Evolutionary conservation across 495 filamentous ascomycete species (phyloP), one percentile per base, ranked within the genome.

Genomic region (Echria macrotheca): DNA sequence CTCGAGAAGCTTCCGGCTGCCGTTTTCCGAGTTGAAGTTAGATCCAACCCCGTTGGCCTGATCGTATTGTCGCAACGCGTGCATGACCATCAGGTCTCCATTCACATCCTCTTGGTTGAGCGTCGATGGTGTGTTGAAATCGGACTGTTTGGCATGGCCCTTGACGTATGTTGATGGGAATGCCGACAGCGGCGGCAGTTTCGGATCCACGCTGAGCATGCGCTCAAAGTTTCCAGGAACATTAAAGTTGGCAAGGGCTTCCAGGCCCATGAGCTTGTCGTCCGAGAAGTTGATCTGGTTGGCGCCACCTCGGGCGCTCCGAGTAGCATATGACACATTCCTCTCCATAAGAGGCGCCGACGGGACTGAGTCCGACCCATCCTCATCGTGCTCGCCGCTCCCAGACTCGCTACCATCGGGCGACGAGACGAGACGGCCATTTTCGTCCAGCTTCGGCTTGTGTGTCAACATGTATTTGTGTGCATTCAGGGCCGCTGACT

Each of bases 301-400:
- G 45, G 76, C 75, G 31, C 73, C 81, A 10, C 72, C 76, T 25
- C 83, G 77, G 3, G 81, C 87, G 41, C 84, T 87, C 10, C 86
- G 80, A 9, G 86, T 90, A 12, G 81, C 79, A 54, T 89, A 85
- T 31, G 83, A 86, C 23, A 78, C 78, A 14, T 84, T 82, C 4
- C 85, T 76, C 42, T 85, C 83, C 85, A 89, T 89, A 51, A 73
- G 74, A 1, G 77, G 72, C 0, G 83, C 83, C 7, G 75, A 73
- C 0, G 78, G 66, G 14, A 69, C 69, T 8, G 69, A 69, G n/a
- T 75, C 72, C 15, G 61, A 53, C 19, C 71, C 70, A 33, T 73
- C 70, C 19, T 63, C 56, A 8, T 73, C 68, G 5, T 71, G 65
- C 18, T 76, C 69, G 33, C 57, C 76, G 14, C 74, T 73, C 5